A percentile compares a stretch with the other conserved stretches of the same genome.
phyloP scores from a whole-genome alignment of 192 early-diverging fungal species.

The Oehlia diaphana region DNA sequence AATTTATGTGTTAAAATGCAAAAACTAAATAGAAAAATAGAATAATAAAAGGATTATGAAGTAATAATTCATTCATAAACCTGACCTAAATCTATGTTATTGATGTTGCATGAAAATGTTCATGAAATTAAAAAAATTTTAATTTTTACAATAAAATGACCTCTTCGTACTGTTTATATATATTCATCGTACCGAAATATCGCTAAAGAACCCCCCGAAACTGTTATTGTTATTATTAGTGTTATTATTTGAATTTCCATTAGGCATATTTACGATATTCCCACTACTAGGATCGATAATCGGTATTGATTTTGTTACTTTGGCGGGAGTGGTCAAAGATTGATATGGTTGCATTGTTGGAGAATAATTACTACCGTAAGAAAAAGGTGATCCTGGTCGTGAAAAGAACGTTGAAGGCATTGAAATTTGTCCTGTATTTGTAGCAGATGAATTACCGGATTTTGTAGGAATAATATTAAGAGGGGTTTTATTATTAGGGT shows the following conservation, averaged over 20 bases:
- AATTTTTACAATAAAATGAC: background rate
- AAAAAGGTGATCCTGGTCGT: conserved; percentile 20
- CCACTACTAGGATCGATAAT: conserved; percentile 29
- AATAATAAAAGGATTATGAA: background rate
- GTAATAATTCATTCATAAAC: background rate
- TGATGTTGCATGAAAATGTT: conserved; percentile 5
- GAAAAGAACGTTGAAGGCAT: conserved; percentile 22
- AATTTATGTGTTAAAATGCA: conserved; percentile 20
- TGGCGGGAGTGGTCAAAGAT: conserved; percentile 5
- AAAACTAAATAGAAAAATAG: background rate
- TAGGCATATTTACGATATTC: conserved; percentile 32
- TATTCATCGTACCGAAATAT: conserved; percentile 28
- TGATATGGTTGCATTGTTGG: conserved; percentile 22
- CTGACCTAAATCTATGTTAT: background rate
- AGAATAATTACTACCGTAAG: conserved; percentile 17
- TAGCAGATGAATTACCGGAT: conserved; percentile 7
- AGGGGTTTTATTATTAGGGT: conserved; percentile 49
- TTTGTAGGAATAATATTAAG: conserved; percentile 39
- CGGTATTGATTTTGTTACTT: conserved; percentile 32
- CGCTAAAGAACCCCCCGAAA: conserved; percentile 22
- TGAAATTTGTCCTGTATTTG: conserved; percentile 5
- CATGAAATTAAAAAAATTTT: conserved; percentile 1
- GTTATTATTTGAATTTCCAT: conserved; percentile 19
- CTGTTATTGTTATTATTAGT: background rate
- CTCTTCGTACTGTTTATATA: background rate